Conservation (phyloP, 495 filamentous ascomycete genomes). For the Sabuloglossum arenarium region DNA sequence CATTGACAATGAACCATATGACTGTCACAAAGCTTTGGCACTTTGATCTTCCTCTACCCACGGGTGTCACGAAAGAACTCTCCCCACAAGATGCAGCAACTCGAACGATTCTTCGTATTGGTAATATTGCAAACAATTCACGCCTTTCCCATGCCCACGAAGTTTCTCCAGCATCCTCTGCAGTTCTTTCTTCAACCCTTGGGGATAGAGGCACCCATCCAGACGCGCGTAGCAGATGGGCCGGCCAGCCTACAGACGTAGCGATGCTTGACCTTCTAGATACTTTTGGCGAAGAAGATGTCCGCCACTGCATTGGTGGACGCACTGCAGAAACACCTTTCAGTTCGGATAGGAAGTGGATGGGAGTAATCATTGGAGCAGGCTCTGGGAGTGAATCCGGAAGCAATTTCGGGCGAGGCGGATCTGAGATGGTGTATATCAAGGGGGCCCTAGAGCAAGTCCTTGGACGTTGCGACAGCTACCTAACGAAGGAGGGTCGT, state of each 20-base stretch:
- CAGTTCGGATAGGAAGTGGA: constrained; percentile 96
- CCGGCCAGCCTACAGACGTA: constrained; percentile 92
- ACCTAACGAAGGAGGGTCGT: constrained; percentile 66
- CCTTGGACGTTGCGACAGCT: constrained; percentile 71
- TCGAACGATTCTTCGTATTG: constrained; percentile 61
- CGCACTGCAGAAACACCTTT: constrained; percentile 76
- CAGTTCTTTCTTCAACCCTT: constrained; percentile 58
- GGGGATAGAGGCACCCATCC: constrained; percentile 34
- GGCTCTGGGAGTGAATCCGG: constrained; percentile 20
- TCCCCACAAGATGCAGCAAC: constrained; percentile 44
- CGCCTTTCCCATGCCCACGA: constrained; percentile 42
- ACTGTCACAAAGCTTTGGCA: constrained; percentile 94
- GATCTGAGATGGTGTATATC: constrained; percentile 60
- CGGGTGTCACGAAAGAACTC: constrained; percentile 55
- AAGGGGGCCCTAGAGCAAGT: constrained; percentile 89
- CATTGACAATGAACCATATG: constrained; percentile 94
- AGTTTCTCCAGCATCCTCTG: constrained; percentile 43
- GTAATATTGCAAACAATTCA: constrained; percentile 92
- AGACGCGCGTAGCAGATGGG: constrained; percentile 64
- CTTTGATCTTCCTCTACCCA: constrained; percentile 46
- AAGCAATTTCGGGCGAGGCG: constrained; percentile 16
- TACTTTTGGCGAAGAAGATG: constrained; percentile 71
- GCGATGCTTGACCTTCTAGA: constrained; percentile 86
- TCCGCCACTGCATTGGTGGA: constrained; percentile 60
- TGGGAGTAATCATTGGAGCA: constrained; percentile 72